Evolutionary conservation across 495 filamentous ascomycete species (phyloP).

Genomic region (Annulohypoxylon nitens): DNA sequence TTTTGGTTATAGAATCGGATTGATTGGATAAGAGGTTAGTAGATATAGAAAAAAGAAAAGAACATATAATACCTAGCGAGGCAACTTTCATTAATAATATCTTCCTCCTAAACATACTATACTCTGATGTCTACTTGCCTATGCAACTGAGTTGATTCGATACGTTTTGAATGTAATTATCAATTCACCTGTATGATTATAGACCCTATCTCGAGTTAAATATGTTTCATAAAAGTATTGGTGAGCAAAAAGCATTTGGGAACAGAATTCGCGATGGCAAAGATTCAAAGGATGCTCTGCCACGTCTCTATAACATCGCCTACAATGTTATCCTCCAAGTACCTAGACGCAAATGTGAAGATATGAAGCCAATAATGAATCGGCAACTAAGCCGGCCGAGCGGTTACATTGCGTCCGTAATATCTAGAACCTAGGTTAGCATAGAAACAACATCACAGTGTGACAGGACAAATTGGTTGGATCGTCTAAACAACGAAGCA

Average conservation of each 20-base stretch:
- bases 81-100: conserved; percentile 7
- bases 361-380: not conserved
- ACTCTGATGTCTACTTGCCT: not conserved
- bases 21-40: conserved; percentile 14
- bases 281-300: too few relatives aligned
- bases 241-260: too few relatives aligned
- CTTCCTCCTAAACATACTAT: not conserved
- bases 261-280: too few relatives aligned
- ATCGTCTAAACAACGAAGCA: not conserved
- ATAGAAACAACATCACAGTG: not conserved
- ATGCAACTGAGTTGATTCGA: not conserved
- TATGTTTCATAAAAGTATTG: too few relatives aligned
- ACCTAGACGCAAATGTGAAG: too few relatives aligned
- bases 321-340: too few relatives aligned
- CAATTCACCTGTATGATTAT: not conserved
- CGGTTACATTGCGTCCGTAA: not conserved
- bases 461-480: conserved; percentile 1
- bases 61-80: conserved; percentile 16
- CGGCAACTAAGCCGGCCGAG: not conserved
- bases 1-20: conserved; percentile 32
- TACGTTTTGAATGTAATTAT: not conserved
- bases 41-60: conserved; percentile 35
- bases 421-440: not conserved
- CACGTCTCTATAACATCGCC: too few relatives aligned
- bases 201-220: too few relatives aligned